Evolutionary conservation across 2,329 filamentous ascomycete genomes (phyloP), one percentile per base, ranked within the genome.

Genomic region (Mycosphaerelloides madeirae): DNA sequence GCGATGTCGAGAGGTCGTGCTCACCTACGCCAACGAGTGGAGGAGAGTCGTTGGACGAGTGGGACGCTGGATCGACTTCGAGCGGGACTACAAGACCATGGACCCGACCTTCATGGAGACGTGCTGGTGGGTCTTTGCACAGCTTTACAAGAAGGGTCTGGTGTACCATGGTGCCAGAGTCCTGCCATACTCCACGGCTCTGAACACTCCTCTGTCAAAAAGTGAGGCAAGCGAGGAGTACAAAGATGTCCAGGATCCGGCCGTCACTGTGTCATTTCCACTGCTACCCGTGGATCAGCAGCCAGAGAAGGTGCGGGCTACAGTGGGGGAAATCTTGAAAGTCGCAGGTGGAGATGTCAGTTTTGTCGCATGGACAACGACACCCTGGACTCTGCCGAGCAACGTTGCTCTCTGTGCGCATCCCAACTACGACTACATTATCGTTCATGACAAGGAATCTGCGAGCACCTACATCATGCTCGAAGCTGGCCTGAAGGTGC

Each of bases 71-170:
- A 93, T 96, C 59, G 91, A 96, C 68, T 96, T 97, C 58, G 91
- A 97, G 68, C 93, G 95, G 59, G 88, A 96, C 66, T 96, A 95
- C 75, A 95, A 95, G 84, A 95, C 88, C 29, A 95, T 96, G 88
- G 85, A 97, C 65, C 77, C 84, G n/a, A 83, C 75, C 15, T 97
- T 94, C 70, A 97, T 96, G 91, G 91, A 96, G 72, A 85, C 85
- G 0, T 81, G 87, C 54, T 97, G 91, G 91, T 96, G 91, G 90
- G 85, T 93, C 14, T 95, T 95, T 75, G 94, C 93, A 73, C 81
- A 91, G 64, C 76, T 96, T 18, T 94, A 87, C 65, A 86, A 95
- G 58, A 95, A 95, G 70, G 86, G 82, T 44, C 76, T 85, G 50
- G 88, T 96, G 43, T 97, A 96, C 66, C 85, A 88, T 56, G 90